phyloP scores from a whole-genome alignment of 257 asterid species.

The Nicotiana otophora region DNA sequence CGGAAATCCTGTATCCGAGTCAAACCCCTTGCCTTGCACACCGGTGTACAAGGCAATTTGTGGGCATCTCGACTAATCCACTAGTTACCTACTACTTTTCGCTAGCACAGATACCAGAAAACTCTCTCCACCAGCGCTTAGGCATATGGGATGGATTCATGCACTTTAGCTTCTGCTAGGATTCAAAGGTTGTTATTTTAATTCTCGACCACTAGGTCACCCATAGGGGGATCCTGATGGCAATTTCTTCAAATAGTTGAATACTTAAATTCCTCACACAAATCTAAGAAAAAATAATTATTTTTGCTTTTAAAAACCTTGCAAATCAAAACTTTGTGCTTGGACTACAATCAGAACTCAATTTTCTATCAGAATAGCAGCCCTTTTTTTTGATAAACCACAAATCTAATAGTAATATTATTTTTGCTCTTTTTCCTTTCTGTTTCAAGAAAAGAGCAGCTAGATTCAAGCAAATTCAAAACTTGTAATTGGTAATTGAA shows the following conservation, averaged over 20 bases:
- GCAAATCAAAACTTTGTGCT: neutral
- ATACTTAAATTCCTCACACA: neutral
- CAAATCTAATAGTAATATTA: too few species aligned
- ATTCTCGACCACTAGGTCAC: neutral
- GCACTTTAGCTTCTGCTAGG: neutral
- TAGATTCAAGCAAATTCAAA: neutral
- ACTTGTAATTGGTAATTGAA: neutral
- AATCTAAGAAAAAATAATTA: neutral
- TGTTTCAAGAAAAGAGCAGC: neutral
- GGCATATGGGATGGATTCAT: neutral
- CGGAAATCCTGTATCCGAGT: too few species aligned
- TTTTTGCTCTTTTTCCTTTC: neutral
- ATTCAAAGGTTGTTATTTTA: neutral
- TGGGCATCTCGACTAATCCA: neutral
- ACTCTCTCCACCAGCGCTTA: neutral
- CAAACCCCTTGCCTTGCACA: neutral
- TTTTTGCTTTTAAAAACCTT: neutral
- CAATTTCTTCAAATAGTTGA: neutral
- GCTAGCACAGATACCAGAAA: neutral
- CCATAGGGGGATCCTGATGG: neutral
- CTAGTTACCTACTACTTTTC: neutral
- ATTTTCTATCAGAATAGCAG: too few species aligned
- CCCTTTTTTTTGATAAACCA: too few species aligned
- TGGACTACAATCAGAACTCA: neutral
- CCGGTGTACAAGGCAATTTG: neutral